Evolutionary conservation across 495 filamentous ascomycete species (phyloP), one percentile per base, ranked within the genome.

Genomic region (Lasiosphaeris hirsuta): DNA sequence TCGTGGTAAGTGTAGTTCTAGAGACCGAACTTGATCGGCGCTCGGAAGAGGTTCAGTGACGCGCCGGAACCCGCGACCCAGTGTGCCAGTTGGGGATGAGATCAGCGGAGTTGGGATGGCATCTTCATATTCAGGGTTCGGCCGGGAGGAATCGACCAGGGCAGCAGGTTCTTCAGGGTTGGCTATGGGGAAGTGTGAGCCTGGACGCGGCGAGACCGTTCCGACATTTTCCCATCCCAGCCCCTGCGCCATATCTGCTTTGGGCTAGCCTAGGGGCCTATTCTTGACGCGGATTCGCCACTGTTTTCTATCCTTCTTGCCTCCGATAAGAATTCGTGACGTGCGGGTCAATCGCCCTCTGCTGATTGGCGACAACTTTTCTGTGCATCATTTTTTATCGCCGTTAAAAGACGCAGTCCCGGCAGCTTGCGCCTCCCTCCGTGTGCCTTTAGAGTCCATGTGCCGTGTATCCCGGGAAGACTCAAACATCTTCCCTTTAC

Each of bases 311-410:
- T 10, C 10, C 17, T 18, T 15, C n/a, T 13, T 43, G 10, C 30
- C 42, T 55, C 53, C 53, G 53, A 55, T 55, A 55, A 55, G 41
- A 55, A 30, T 55, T 55, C 53, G 42, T 44, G 10, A 40, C 23
- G 23, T 41, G 49, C 49, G 40, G 40, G 51, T 54, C 33, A 41
- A 45, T 47, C 41, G 35, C 19, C 6, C 0, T 41, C 42, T 6
- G 10, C 14, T 55, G 41, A 55, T 55, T 55, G 53, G 53, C 15
- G 49, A 30, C 23, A 34, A 51, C 7, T 7, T 4, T 6, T 34
- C 36, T 38, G 19, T 15, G 34, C 45, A 55, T 46, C 46, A 34
- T 55, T 55, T 54, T 35, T 54, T 44, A 10, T 15, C 9, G 14
- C 38, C 37, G 13, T 51, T 44, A 38, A 53, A 58, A 58, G 55